phyloP scores from a whole-genome alignment of 305 asterid species.

The Fraxinus latifolia region DNA sequence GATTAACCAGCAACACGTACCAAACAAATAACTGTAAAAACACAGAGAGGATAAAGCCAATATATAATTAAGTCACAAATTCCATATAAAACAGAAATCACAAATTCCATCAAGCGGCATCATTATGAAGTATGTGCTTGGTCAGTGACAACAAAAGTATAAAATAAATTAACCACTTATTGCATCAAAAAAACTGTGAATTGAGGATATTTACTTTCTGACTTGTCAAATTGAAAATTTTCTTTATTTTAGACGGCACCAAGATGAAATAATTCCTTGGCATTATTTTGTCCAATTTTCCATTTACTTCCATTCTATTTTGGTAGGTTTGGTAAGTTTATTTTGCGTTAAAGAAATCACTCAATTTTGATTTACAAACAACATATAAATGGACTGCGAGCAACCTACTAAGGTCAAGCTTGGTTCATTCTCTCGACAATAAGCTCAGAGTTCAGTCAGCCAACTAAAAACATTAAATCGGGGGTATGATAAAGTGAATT shows the following conservation, averaged over 20 bases:
- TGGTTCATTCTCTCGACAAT: background rate
- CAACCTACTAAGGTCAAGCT: conserved; percentile 11
- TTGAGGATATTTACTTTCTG: background rate
- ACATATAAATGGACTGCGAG: background rate
- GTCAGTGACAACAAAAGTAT: background rate
- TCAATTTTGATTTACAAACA: background rate
- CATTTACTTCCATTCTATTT: background rate
- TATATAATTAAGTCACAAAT: background rate
- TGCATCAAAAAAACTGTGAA: background rate
- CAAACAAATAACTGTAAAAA: background rate
- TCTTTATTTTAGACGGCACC: background rate
- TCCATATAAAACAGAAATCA: background rate
- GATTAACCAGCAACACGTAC: conserved; percentile 6
- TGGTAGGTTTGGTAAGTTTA: background rate
- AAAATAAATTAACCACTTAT: background rate
- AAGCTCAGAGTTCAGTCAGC: background rate
- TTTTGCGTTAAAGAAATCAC: background rate
- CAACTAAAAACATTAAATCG: conserved; percentile 6
- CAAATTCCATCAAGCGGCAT: background rate
- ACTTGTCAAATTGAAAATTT: background rate
- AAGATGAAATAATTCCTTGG: background rate
- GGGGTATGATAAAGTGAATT: conserved; percentile 1
- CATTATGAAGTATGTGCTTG: background rate
- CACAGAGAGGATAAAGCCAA: background rate
- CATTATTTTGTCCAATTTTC: background rate